Evolutionary conservation across 495 filamentous ascomycete genomes (phyloP).

Genomic region (Antarctomyces pellizariae): DNA sequence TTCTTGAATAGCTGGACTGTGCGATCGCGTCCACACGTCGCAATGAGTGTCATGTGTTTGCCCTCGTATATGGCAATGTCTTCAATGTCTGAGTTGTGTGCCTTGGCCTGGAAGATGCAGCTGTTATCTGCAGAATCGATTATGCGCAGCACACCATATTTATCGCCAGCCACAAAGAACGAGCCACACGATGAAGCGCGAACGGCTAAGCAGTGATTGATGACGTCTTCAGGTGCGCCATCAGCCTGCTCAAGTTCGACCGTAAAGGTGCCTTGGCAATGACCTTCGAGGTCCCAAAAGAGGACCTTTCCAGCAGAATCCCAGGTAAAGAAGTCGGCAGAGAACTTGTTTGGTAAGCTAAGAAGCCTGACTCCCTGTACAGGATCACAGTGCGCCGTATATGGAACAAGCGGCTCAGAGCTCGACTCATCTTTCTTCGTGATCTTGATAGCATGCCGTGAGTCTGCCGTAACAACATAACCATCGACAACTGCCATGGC

Average conservation of each 20-base stretch:
- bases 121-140: slow-evolving; percentile 23
- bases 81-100: slow-evolving; percentile 68
- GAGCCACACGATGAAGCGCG: slow-evolving; percentile 32
- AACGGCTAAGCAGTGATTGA: slow-evolving; percentile 58
- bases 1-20: slow-evolving; percentile 69
- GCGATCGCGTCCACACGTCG: slow-evolving; percentile 66
- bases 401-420: slow-evolving; percentile 18
- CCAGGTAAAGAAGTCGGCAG: slow-evolving; percentile 71
- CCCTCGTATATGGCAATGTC: slow-evolving; percentile 46
- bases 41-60: slow-evolving; percentile 33
- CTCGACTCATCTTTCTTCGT: slow-evolving; percentile 23
- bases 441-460: slow-evolving; percentile 45
- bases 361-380: slow-evolving; percentile 53
- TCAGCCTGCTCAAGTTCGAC: slow-evolving; percentile 45
- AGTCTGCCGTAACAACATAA: slow-evolving; percentile 54
- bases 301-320: slow-evolving; percentile 52
- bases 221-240: slow-evolving; percentile 28
- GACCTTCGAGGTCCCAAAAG: slow-evolving; percentile 59
- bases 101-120: slow-evolving; percentile 44
- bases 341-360: slow-evolving; percentile 24
- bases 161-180: slow-evolving; percentile 62
- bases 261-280: slow-evolving; percentile 33
- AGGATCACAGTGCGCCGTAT: slow-evolving; percentile 53
- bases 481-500: slow-evolving; percentile 49
- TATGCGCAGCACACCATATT: slow-evolving; percentile 50